Conservation (phyloP, 768 basidiomycete species). For the Boletales sp. region DNA sequence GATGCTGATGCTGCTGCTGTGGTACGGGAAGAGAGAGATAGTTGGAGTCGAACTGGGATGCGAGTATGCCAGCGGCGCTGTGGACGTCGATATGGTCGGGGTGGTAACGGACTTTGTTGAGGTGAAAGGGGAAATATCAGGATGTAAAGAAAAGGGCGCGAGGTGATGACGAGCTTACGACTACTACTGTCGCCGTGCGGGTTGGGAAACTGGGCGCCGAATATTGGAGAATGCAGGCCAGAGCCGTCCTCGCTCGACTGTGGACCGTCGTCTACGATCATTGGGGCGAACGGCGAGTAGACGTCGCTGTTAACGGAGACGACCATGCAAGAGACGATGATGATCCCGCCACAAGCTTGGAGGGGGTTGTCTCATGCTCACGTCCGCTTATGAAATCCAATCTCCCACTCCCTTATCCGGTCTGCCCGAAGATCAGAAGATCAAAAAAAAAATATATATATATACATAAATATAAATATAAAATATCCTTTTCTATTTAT, state of each 20-base stretch:
- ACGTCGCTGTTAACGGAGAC: conserved; percentile 51
- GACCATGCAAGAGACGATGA: conserved; percentile 48
- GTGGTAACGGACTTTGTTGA: conserved; percentile 72
- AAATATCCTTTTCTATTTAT: conserved; percentile 1
- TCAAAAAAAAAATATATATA: conserved; percentile 4
- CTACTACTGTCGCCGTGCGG: conserved; percentile 46
- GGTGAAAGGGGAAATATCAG: conserved; percentile 21
- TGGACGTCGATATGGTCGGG: conserved; percentile 42
- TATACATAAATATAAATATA: too few relatives aligned
- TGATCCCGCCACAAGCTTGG: conserved; percentile 35
- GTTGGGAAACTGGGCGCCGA: conserved; percentile 46
- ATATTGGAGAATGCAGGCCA: conserved; percentile 69
- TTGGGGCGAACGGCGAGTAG: conserved; percentile 54
- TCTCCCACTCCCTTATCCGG: conserved; percentile 25
- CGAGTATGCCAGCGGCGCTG: conserved; percentile 44
- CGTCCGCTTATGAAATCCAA: conserved; percentile 37
- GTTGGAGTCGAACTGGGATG: conserved; percentile 50
- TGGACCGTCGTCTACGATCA: conserved; percentile 59
- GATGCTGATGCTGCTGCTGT: conserved; percentile 31
- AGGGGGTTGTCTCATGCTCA: conserved; percentile 47
- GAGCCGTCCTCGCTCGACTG: conserved; percentile 77
- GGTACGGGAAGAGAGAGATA: conserved; percentile 34
- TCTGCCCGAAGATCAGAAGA: conserved; percentile 32
- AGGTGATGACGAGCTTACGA: conserved; percentile 40
- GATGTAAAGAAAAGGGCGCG: conserved; percentile 41